A percentile compares a stretch with the other conserved stretches of the same genome.
Evolutionary conservation across 2,329 filamentous ascomycete species (phyloP).

Genomic region (Dryadomyces sulphureus): DNA sequence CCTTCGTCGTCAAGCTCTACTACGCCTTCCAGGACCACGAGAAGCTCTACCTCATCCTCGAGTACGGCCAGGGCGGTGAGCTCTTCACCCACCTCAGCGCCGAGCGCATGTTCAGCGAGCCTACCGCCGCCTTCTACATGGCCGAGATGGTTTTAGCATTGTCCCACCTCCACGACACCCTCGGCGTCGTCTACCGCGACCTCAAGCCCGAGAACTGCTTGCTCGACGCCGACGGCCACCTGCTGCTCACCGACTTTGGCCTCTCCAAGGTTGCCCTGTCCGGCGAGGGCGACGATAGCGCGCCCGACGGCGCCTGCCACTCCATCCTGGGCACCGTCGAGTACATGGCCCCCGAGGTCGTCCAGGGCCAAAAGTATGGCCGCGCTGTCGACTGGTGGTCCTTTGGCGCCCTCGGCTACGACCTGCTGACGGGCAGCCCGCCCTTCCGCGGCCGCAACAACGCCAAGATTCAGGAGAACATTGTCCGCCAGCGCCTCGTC

Average conservation of each 20-base stretch:
- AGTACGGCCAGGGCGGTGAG: conserved; percentile 95
- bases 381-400: conserved; percentile 99
- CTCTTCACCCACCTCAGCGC: conserved; percentile 88
- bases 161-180: conserved; percentile 78
- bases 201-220: conserved; percentile 97
- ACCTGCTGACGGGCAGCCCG: conserved; percentile 81
- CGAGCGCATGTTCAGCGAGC: conserved; percentile 89
- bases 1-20: conserved; percentile 94
- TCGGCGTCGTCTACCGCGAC: conserved; percentile 92
- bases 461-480: conserved; percentile 90
- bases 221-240: conserved; percentile 77
- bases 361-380: conserved; percentile 77
- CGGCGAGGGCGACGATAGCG: conserved; percentile 2
- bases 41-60: conserved; percentile 91
- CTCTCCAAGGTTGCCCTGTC: conserved; percentile 78
- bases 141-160: conserved; percentile 92
- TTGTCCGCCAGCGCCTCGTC: conserved; percentile 78
- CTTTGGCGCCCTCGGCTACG: conserved; percentile 79
- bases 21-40: conserved; percentile 98
- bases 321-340: conserved; percentile 90
- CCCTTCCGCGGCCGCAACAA: conserved; percentile 87
- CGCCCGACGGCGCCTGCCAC: conserved; percentile 56
- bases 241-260: conserved; percentile 91
- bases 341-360: conserved; percentile 97
- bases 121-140: conserved; percentile 92